Conservation (phyloP, 495 filamentous ascomycete species). For the Entonaema liquescens region DNA sequence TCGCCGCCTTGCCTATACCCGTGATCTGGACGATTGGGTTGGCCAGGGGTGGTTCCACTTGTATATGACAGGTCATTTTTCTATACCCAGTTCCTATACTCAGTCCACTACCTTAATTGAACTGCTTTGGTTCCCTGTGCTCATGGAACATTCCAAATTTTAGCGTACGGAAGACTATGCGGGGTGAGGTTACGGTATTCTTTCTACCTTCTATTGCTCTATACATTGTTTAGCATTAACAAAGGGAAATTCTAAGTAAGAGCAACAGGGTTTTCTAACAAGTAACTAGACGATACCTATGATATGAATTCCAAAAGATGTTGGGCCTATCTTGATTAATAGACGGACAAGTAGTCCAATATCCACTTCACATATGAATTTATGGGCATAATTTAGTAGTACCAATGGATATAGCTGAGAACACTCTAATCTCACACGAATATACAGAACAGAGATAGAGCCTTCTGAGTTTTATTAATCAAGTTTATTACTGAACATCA, state of each 20-base stretch:
- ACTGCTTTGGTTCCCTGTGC: background rate
- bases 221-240: background rate
- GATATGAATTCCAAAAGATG: too few species aligned
- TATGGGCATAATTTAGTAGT: background rate
- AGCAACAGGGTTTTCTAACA: too few species aligned
- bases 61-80: constrained; percentile 2
- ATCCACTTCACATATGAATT: too few species aligned
- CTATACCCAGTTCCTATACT: constrained; percentile 1
- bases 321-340: too few species aligned
- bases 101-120: constrained; percentile 7
- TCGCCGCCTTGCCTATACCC: background rate
- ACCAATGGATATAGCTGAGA: background rate
- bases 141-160: background rate
- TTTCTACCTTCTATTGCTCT: background rate
- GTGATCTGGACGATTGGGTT: background rate
- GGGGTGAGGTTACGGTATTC: too few species aligned
- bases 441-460: background rate
- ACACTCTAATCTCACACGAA: too few species aligned
- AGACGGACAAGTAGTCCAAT: too few species aligned
- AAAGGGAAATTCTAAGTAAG: background rate
- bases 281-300: too few species aligned
- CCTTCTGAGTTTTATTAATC: background rate
- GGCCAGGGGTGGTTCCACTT: constrained; percentile 1
- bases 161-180: background rate
- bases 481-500: background rate